Conservation (phyloP, 164 flowering plant genomes). For the Houttuynia cordata region DNA sequence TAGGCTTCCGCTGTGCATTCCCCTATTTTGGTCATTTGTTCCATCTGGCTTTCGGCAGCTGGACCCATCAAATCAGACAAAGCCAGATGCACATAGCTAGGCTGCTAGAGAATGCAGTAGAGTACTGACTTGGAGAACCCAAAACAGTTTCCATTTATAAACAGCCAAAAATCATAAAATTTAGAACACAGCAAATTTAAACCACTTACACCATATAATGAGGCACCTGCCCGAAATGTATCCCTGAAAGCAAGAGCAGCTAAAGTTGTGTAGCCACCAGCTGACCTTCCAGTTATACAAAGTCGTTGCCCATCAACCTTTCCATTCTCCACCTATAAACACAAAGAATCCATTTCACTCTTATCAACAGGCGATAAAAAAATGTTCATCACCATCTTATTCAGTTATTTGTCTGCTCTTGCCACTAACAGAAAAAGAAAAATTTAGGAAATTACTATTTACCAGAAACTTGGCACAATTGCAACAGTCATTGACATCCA, state of each 20-base stretch:
- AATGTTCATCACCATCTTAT: not conserved
- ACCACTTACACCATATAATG: conserved; percentile 84
- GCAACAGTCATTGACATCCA: conserved; percentile 95
- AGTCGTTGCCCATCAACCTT: conserved; percentile 69
- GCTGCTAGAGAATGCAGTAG: too few species aligned
- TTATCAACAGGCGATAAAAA: not conserved
- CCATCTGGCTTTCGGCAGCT: too few species aligned
- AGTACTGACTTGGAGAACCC: too few species aligned
- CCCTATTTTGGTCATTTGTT: too few species aligned
- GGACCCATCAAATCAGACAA: too few species aligned
- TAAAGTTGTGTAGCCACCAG: conserved; percentile 94
- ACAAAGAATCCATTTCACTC: not conserved
- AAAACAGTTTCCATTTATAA: too few species aligned
- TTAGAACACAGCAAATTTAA: not conserved
- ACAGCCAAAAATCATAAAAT: too few species aligned
- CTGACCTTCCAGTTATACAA: conserved; percentile 88
- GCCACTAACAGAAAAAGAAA: not conserved
- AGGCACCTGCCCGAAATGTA: conserved; percentile 89
- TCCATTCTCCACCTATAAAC: conserved; percentile 63
- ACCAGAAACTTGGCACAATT: conserved; percentile 90
- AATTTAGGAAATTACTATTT: conserved; percentile 6
- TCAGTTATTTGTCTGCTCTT: not conserved
- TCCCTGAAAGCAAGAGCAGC: conserved; percentile 90
- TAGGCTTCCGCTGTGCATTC: too few species aligned
- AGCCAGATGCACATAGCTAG: too few species aligned